Percentiles rank a stretch among this genome's conserved stretches.
Evolutionary conservation across 2,329 filamentous ascomycete species (phyloP).

Genomic region (Tolypocladium paradoxum): DNA sequence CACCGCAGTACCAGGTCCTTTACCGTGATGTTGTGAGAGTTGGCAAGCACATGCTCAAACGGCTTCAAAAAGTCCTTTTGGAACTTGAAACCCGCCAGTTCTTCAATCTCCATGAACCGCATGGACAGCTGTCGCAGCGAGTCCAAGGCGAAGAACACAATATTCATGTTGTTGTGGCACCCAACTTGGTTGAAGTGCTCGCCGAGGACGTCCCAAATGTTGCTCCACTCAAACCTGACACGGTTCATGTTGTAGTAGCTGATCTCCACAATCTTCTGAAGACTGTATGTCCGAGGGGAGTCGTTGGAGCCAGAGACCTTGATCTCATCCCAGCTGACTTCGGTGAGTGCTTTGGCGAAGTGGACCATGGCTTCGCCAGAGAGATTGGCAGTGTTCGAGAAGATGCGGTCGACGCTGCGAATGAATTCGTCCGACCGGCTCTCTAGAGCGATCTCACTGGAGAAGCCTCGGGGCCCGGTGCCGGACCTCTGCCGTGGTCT

Average conservation of each 20-base stretch:
- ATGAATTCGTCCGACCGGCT: constrained; percentile 89
- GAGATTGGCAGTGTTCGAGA: constrained; percentile 89
- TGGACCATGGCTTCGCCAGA: constrained; percentile 91
- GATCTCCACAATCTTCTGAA: constrained; percentile 97
- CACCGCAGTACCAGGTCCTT: constrained; percentile 97
- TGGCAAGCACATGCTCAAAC: constrained; percentile 94
- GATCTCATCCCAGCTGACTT: constrained; percentile 99
- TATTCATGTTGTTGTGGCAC: constrained; percentile 89
- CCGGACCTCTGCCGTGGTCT: constrained; percentile 39
- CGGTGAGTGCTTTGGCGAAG: constrained; percentile 83
- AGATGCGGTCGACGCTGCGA: constrained; percentile 87
- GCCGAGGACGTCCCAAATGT: constrained; percentile 94
- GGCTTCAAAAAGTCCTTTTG: constrained; percentile 99
- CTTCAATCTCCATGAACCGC: constrained; percentile 98
- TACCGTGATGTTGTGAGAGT: constrained; percentile 80
- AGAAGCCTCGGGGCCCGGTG: constrained; percentile 54
- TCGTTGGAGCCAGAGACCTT: constrained; percentile 94
- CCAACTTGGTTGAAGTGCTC: constrained; percentile 98
- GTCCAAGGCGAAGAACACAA: constrained; percentile 96
- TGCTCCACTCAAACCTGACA: constrained; percentile 96
- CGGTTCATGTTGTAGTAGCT: constrained; percentile 99
- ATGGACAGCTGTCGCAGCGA: constrained; percentile 92
- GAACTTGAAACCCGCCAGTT: constrained; percentile 97
- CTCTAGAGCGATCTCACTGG: constrained; percentile 77
- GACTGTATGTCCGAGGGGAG: constrained; percentile 87